These are phyloP conservation scores for Excoecaria cochinchinensis DNA, from an alignment of 345 rosid genomes.

Conservation along the genomic window DNA sequence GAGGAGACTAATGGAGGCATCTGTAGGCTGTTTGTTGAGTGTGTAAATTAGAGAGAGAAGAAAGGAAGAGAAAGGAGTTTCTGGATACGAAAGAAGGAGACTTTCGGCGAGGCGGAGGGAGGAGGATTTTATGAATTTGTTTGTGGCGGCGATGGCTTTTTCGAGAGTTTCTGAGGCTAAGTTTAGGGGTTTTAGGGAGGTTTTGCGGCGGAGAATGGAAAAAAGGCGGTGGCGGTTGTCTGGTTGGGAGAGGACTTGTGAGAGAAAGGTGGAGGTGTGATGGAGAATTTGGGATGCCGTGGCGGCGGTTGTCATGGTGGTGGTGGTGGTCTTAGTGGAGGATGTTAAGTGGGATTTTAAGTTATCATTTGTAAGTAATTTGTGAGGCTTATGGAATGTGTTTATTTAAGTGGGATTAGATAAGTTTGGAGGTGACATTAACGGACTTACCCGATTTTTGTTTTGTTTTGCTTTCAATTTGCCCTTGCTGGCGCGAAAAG, in stretches of 20 bases:
- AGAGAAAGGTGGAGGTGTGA: constrained; percentile 38
- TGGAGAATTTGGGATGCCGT: constrained; percentile 42
- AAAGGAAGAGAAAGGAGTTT: constrained; percentile 42
- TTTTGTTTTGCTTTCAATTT: background rate
- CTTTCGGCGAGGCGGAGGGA: constrained; percentile 47
- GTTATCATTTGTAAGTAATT: background rate
- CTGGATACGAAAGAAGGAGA: constrained; percentile 44
- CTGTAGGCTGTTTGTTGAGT: constrained; percentile 37
- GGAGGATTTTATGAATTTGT: constrained; percentile 31
- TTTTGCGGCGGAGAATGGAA: constrained; percentile 35
- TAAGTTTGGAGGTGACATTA: background rate
- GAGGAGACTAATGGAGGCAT: constrained; percentile 42
- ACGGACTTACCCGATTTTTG: background rate
- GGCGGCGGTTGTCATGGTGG: constrained; percentile 3
- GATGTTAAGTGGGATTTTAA: background rate
- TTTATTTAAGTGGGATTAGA: background rate
- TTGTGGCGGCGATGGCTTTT: constrained; percentile 37
- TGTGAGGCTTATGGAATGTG: background rate
- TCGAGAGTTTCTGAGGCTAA: constrained; percentile 51
- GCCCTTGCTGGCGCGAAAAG: constrained; percentile 7
- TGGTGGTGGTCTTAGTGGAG: background rate
- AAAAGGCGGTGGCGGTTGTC: constrained; percentile 46
- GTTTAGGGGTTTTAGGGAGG: constrained; percentile 33
- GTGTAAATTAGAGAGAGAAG: constrained; percentile 50
- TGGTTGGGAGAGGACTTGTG: constrained; percentile 38